Conservation (phyloP, 176 grass and related monocot species). For the Chloris gayana region DNA sequence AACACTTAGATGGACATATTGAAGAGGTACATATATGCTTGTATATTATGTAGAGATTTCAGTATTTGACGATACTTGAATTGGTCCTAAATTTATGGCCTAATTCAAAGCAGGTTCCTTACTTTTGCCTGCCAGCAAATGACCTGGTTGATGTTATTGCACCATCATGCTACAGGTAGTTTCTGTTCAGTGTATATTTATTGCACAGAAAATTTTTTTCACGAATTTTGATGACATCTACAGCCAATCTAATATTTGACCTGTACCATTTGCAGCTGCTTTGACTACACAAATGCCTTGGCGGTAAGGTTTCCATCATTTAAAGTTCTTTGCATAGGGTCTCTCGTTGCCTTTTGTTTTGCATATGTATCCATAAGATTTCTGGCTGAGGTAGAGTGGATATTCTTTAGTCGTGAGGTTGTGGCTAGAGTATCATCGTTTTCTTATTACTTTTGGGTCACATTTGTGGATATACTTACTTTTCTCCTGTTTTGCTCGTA, state of each 20-base stretch:
- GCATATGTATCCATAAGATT: neutral
- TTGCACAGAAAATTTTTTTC: neutral
- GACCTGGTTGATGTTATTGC: slow-evolving; percentile 98
- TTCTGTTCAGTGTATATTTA: neutral
- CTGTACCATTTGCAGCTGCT: slow-evolving; percentile 70
- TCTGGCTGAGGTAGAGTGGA: neutral
- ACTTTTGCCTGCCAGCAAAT: slow-evolving; percentile 94
- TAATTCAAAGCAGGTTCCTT: slow-evolving; percentile 83
- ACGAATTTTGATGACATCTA: neutral
- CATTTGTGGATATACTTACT: neutral
- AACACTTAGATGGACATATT: slow-evolving; percentile 95
- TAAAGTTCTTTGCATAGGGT: slow-evolving; percentile 8
- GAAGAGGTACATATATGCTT: slow-evolving; percentile 70
- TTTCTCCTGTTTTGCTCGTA: neutral
- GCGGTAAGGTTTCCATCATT: slow-evolving; percentile 64
- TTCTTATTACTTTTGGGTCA: neutral
- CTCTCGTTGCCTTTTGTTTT: neutral
- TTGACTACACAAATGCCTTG: slow-evolving; percentile 98
- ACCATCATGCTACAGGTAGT: slow-evolving; percentile 95
- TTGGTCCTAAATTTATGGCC: neutral
- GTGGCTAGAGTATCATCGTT: too few species aligned
- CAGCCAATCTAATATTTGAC: slow-evolving; percentile 22
- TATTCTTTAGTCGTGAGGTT: too few species aligned
- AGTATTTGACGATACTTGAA: neutral
- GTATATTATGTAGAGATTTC: neutral